Percentiles rank a stretch among this genome's conserved stretches.
Evolutionary conservation across 176 grass and related monocot species (phyloP).

Genomic region (Carex parvula): DNA sequence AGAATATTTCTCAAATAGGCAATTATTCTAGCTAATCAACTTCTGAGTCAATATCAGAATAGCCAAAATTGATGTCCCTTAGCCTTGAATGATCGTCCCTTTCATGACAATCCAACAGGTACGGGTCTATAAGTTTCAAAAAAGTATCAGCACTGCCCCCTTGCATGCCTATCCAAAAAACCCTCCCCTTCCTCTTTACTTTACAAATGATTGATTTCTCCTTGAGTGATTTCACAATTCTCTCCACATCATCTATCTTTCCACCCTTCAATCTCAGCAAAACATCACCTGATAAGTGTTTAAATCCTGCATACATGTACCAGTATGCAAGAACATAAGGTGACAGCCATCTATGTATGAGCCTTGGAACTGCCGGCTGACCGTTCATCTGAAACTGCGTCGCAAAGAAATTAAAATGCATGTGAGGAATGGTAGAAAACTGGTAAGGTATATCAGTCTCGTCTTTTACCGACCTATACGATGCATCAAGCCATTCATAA

Average conservation of each 20-base stretch:
- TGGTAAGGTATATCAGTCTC: constrained; percentile 53
- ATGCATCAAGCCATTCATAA: constrained; percentile 71
- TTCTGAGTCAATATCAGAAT: constrained; percentile 32
- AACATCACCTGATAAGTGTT: constrained; percentile 68
- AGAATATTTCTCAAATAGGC: neutral
- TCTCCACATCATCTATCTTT: constrained; percentile 54
- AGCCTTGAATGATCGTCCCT: neutral
- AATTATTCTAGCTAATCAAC: constrained; percentile 25
- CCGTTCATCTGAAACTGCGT: constrained; percentile 71
- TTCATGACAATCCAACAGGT: constrained; percentile 52
- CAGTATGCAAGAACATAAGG: constrained; percentile 85
- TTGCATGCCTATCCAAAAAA: constrained; percentile 85
- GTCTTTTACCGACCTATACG: constrained; percentile 48
- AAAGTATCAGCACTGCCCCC: constrained; percentile 62
- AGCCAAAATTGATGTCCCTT: constrained; percentile 15
- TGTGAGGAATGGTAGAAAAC: constrained; percentile 73
- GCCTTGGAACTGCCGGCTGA: constrained; percentile 56
- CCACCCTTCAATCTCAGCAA: constrained; percentile 70
- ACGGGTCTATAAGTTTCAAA: constrained; percentile 59
- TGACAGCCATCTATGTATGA: constrained; percentile 86
- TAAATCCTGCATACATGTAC: constrained; percentile 95
- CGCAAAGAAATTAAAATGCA: constrained; percentile 78
- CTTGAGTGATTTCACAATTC: constrained; percentile 55
- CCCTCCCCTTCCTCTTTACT: constrained; percentile 81
- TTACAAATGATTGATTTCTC: constrained; percentile 52